A percentile compares a stretch with the other conserved stretches of the same genome.
These are phyloP conservation scores for Verbascum thapsus DNA, from an alignment of 257 asterid species.

Conservation along the genomic window DNA sequence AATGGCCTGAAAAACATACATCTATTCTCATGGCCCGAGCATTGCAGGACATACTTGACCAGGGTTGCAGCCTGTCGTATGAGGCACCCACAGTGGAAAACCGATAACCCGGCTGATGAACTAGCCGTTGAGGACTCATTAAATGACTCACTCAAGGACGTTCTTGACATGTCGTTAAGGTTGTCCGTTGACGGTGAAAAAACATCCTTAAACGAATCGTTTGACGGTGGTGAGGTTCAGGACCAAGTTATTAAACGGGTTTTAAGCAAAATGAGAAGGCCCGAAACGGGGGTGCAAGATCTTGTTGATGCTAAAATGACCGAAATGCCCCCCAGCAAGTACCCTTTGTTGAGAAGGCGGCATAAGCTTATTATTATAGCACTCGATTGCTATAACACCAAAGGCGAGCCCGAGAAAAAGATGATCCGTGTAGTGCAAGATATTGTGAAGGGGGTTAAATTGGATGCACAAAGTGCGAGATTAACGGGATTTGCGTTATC, in stretches of 20 bases:
- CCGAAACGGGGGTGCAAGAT: conserved; percentile 38
- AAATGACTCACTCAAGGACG: conserved; percentile 80
- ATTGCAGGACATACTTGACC: conserved; percentile 78
- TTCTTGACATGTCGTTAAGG: conserved; percentile 70
- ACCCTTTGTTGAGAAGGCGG: conserved; percentile 67
- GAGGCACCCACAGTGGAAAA: conserved; percentile 93
- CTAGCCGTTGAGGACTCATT: conserved; percentile 57
- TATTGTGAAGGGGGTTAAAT: conserved; percentile 55
- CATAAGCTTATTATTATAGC: conserved; percentile 68
- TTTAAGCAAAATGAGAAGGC: conserved; percentile 64
- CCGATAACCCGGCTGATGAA: conserved; percentile 70
- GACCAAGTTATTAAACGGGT: conserved; percentile 72
- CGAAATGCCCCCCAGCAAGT: conserved; percentile 56
- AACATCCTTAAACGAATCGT: conserved; percentile 55
- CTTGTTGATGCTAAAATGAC: conserved; percentile 38
- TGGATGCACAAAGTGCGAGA: conserved; percentile 53
- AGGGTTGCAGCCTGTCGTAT: conserved; percentile 78
- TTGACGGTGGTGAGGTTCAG: conserved; percentile 50
- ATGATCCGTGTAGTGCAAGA: conserved; percentile 56
- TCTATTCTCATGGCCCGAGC: conserved; percentile 88
- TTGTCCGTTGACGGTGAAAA: conserved; percentile 85
- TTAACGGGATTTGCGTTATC: conserved; percentile 65
- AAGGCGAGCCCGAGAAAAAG: conserved; percentile 63
- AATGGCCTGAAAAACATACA: conserved; percentile 83
- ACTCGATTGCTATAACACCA: conserved; percentile 65